Conservation (phyloP, 257 asterid genomes). For the Henckelia pumila region DNA sequence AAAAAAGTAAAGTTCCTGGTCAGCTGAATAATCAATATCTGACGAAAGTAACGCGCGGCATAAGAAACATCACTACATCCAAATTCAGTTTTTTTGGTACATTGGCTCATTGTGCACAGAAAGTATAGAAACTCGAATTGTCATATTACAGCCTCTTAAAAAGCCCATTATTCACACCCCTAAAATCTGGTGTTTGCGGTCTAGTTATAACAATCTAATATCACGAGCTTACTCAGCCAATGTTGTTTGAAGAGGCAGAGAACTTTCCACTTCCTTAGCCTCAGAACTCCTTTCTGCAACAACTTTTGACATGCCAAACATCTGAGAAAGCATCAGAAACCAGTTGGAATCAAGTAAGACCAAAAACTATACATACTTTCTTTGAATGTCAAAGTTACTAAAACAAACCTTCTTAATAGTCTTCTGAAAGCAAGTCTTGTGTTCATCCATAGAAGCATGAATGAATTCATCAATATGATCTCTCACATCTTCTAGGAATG, state of each 20-base stretch:
- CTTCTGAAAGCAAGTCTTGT: constrained; percentile 88
- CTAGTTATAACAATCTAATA: not conserved
- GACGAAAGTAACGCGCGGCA: not conserved
- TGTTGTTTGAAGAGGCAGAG: constrained; percentile 73
- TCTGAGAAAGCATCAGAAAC: constrained; percentile 38
- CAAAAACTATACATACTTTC: not conserved
- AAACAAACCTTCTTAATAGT: constrained; percentile 66
- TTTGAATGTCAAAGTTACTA: not conserved
- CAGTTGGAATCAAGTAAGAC: not conserved
- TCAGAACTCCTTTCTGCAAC: constrained; percentile 74
- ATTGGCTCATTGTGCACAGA: not conserved
- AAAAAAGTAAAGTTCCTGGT: no score
- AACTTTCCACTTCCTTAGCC: constrained; percentile 62
- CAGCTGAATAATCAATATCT: not conserved
- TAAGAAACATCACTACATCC: not conserved
- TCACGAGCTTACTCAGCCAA: constrained; percentile 47
- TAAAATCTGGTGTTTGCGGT: not conserved
- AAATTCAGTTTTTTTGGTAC: not conserved
- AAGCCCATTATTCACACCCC: not conserved
- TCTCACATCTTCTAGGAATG: constrained; percentile 71
- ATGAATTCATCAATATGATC: constrained; percentile 88
- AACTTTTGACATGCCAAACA: constrained; percentile 88
- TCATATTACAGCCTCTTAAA: not conserved
- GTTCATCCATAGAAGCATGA: constrained; percentile 90
- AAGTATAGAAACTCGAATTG: constrained; percentile 10